Conservation (phyloP, 495 filamentous ascomycete genomes). For the Daldinia decipiens region DNA sequence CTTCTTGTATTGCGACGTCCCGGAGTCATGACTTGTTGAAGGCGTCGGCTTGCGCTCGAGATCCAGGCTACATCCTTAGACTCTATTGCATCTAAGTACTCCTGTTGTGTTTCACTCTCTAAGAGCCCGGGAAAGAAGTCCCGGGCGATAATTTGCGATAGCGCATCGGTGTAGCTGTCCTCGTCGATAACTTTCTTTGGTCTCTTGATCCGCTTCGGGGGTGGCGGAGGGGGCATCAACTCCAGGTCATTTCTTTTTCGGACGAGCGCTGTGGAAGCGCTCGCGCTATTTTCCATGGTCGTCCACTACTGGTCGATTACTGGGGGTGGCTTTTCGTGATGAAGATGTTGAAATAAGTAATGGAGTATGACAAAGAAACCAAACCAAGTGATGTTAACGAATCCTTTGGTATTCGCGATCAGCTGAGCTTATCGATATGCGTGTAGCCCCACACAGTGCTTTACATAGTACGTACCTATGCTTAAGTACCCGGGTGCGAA, state of each 20-base stretch:
- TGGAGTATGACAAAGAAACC: neutral
- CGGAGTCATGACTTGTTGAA: slow-evolving; percentile 86
- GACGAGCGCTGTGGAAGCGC: slow-evolving; percentile 60
- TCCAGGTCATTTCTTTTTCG: slow-evolving; percentile 73
- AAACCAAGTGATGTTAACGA: neutral
- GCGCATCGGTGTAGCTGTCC: slow-evolving; percentile 88
- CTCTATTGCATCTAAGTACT: slow-evolving; percentile 90
- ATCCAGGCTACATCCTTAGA: slow-evolving; percentile 89
- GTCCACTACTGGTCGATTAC: neutral
- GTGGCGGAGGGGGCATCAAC: slow-evolving; percentile 91
- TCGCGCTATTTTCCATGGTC: slow-evolving; percentile 47
- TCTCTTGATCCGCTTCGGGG: slow-evolving; percentile 90
- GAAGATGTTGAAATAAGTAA: slow-evolving; percentile 1
- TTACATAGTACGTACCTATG: neutral
- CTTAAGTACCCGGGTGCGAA: no score
- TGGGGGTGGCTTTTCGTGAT: neutral
- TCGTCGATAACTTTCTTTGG: slow-evolving; percentile 91
- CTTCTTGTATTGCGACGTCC: slow-evolving; percentile 61
- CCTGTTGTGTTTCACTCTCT: slow-evolving; percentile 85
- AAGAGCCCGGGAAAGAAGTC: slow-evolving; percentile 96
- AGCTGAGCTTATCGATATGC: slow-evolving; percentile 11
- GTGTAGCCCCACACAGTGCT: neutral
- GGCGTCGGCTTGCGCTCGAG: slow-evolving; percentile 73
- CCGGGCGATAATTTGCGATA: slow-evolving; percentile 94
- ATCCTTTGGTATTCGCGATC: neutral